Evolutionary conservation across 306 rosid species (phyloP).

Genomic region (Sechiopsis laciniata): DNA sequence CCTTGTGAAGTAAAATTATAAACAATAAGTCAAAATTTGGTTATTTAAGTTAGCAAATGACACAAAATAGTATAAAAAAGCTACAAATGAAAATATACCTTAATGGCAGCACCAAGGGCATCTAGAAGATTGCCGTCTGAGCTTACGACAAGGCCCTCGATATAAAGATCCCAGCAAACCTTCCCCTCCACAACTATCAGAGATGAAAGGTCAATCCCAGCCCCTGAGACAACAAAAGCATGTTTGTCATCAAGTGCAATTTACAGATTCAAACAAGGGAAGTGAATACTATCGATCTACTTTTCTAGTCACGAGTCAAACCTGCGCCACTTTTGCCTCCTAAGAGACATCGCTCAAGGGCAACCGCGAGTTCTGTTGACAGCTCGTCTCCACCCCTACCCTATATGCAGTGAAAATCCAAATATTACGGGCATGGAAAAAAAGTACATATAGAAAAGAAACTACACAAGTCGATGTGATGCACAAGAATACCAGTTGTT

Average conservation of each 20-base stretch:
- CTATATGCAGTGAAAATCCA: constrained; percentile 28
- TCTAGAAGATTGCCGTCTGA: constrained; percentile 89
- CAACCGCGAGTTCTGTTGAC: constrained; percentile 58
- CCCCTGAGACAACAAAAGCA: constrained; percentile 39
- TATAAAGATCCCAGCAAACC: constrained; percentile 88
- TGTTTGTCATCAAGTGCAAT: constrained; percentile 15
- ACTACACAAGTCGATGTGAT: not conserved
- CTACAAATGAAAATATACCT: constrained; percentile 46
- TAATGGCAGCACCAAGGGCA: constrained; percentile 79
- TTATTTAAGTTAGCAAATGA: not conserved
- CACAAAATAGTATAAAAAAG: not conserved
- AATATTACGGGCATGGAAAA: not conserved
- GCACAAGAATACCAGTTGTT: not conserved
- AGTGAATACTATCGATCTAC: not conserved
- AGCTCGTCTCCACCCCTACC: constrained; percentile 90
- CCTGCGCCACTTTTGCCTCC: constrained; percentile 87
- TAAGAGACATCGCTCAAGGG: constrained; percentile 66
- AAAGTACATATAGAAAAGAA: not conserved
- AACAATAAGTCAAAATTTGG: not conserved
- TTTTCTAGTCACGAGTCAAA: constrained; percentile 19
- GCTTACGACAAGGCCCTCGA: constrained; percentile 76
- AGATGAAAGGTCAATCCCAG: constrained; percentile 75
- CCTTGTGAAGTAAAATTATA: not conserved
- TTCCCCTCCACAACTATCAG: constrained; percentile 66
- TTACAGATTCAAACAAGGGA: constrained; percentile 3